Base-by-base conservation (phyloP, 148 eudicot genomes). In the Hydrangea macrophylla region DNA sequence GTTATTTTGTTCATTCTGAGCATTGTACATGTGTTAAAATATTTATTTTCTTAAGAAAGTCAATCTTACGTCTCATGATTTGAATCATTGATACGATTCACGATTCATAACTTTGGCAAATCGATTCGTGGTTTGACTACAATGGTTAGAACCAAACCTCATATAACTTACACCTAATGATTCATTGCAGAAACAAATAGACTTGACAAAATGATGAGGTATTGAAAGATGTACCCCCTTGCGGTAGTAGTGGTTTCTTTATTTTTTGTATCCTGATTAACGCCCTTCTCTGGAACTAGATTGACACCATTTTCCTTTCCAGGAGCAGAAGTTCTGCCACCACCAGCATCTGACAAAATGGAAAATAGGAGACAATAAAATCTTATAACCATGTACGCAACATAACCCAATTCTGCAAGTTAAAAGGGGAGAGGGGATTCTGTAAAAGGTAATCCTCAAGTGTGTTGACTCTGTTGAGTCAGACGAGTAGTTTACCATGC, bases 301-400 rank as follows among this genome's bases (percentile, higher is more conserved):
- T 55, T 76, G 62, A 74, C 27, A 60, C 77, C 85, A 76, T 84
- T 85, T 73, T 82, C 96, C 77, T 82, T 84, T 64, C 50, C 78
- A 60, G 68, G 62, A 60, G 73, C 67, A 65, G 69, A 73, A 62
- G 62, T 81, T 72, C 75, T 85, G 50, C 85, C 88, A 62, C 83
- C 80, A 58, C 74, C 78, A 74, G 78, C 75, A 82, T 82, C 96
- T 87, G 75, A 28, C 20, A 61, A 60, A 65, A 27, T 30, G 68
- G 20, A 48, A 50, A 28, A 51, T 51, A 31, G 13, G 30, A 15
- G 3, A 36, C 60, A 53, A 62, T 33, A 32, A 32, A 11, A 30
- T 55, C 32, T 24, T 42, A 18, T 15, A 45, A 4, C 18, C 45
- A 66, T 30, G 2, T 1, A 64, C 27, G 39, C 27, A 64, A 48